Evolutionary conservation across 1,139 yeast species (phyloP).

Genomic region (Zygosaccharomyces pseudobailii): DNA sequence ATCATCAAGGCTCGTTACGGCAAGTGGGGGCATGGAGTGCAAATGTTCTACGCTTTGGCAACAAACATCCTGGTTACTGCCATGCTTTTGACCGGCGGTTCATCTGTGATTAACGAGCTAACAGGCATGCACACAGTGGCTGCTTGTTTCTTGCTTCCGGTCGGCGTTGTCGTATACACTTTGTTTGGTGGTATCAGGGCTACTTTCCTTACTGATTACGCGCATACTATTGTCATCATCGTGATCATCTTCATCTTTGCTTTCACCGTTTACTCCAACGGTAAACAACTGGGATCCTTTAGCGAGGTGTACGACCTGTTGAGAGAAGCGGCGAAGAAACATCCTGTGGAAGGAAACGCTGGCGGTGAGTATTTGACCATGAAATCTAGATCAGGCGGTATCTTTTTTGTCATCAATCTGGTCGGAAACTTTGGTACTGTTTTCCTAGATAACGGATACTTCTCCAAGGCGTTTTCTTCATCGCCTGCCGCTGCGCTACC

Average conservation of each 20-base stretch:
- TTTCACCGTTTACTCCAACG: conserved; percentile 59
- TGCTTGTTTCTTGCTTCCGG: conserved; percentile 72
- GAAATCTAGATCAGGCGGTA: conserved; percentile 72
- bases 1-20: conserved; percentile 68
- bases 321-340: conserved; percentile 48
- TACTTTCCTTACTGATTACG: conserved; percentile 81
- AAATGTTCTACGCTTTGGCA: conserved; percentile 74
- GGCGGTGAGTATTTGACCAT: conserved; percentile 75
- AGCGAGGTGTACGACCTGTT: conserved; percentile 68
- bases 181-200: conserved; percentile 88
- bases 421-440: conserved; percentile 90
- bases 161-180: conserved; percentile 80
- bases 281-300: conserved; percentile 69
- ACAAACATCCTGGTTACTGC: conserved; percentile 84
- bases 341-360: conserved; percentile 70
- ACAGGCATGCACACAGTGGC: conserved; percentile 85
- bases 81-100: conserved; percentile 81
- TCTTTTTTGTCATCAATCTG: conserved; percentile 75
- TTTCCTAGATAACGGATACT: conserved; percentile 83
- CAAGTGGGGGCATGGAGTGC: conserved; percentile 59
- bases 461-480: conserved; percentile 87
- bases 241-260: conserved; percentile 59
- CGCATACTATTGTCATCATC: conserved; percentile 62
- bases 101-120: conserved; percentile 68
- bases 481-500: conserved; percentile 80